phyloP scores from a whole-genome alignment of 2,329 filamentous ascomycete genomes.

The Dothideomycetes sp. region DNA sequence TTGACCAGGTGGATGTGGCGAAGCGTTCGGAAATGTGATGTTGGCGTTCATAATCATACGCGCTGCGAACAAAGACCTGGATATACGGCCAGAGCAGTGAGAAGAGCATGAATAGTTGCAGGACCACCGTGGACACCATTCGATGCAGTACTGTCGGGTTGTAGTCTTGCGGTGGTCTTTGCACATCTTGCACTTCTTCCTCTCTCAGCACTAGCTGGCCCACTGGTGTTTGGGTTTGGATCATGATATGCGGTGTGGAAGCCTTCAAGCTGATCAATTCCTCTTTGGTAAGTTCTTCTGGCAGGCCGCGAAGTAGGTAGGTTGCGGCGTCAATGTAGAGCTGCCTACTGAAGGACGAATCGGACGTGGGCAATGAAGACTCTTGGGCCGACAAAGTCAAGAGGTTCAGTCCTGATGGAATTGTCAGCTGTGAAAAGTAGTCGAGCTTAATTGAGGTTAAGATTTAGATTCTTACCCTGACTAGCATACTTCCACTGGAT shows the following conservation, averaged over 20 bases:
- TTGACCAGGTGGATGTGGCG: conserved; percentile 39
- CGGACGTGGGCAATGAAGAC: conserved; percentile 24
- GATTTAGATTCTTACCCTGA: conserved; percentile 27
- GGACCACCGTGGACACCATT: conserved; percentile 43
- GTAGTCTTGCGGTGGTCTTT: background rate
- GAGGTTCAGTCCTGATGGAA: conserved; percentile 33
- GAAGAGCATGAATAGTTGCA: conserved; percentile 48
- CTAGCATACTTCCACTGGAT: conserved; percentile 42
- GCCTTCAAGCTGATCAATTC: conserved; percentile 43
- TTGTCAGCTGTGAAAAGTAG: conserved; percentile 1
- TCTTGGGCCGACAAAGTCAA: conserved; percentile 36
- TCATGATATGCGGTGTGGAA: conserved; percentile 34
- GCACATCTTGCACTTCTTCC: background rate
- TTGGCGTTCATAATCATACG: conserved; percentile 53
- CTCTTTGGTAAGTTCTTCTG: conserved; percentile 42
- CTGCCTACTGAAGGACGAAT: conserved; percentile 43
- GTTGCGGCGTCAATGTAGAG: conserved; percentile 54
- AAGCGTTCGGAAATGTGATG: conserved; percentile 53
- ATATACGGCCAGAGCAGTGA: conserved; percentile 53
- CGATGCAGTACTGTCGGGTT: conserved; percentile 46
- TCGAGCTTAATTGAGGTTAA: background rate
- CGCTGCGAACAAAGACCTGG: conserved; percentile 40
- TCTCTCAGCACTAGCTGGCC: background rate
- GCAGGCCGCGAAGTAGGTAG: conserved; percentile 54
- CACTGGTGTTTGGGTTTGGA: conserved; percentile 5